Base-by-base conservation (phyloP, 345 rosid species). In the Jatropha curcas region DNA sequence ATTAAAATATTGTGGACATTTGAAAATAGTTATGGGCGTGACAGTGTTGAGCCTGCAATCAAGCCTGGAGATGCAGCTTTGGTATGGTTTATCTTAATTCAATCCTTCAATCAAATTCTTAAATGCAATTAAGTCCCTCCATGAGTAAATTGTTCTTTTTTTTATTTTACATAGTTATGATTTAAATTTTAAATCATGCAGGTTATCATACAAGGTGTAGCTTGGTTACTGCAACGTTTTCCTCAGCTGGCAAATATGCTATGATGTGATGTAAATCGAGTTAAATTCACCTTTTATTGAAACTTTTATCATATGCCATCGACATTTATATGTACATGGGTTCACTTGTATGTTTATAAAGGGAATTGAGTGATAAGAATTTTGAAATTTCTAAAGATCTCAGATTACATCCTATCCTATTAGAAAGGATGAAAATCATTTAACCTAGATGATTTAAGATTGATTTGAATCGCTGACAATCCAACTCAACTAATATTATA, bases 61-160 rank as follows among this genome's bases (percentile, higher is more conserved):
- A 94, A 92, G 82, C 96, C 96, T 60, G 96, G 98, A 77, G 91
- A 88, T 67, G 72, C 92, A 17, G 92, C 92, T 75, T 64, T 92
- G 96, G 98, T 89, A 86, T 56, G 79, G 75, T 14, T 46, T 1
- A 0, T 46, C 3, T 14, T 1, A 12, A 3, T 5, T 46, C 19
- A 13, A 11, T 14, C 13, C 17, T 45, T 45, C 50, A 45, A 11
- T 45, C 50, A n/a, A n/a, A n/a, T n/a, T n/a, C n/a, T n/a, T n/a
- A n/a, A n/a, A n/a, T n/a, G n/a, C n/a, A n/a, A n/a, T n/a, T 37
- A 0, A 37, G 41, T 37, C 41, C 9, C 25, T 53, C 24, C 1
- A 53, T 53, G 24, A n/a, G 3, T 1, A 13, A n/a, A 7, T 65
- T 22, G 63, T 25, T 22, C 11, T 30, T 50, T 71, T 37, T 39